A percentile compares a stretch with the other conserved stretches of the same genome.
phyloP scores from a whole-genome alignment of 805 yeast genomes.

The Candida maris region DNA sequence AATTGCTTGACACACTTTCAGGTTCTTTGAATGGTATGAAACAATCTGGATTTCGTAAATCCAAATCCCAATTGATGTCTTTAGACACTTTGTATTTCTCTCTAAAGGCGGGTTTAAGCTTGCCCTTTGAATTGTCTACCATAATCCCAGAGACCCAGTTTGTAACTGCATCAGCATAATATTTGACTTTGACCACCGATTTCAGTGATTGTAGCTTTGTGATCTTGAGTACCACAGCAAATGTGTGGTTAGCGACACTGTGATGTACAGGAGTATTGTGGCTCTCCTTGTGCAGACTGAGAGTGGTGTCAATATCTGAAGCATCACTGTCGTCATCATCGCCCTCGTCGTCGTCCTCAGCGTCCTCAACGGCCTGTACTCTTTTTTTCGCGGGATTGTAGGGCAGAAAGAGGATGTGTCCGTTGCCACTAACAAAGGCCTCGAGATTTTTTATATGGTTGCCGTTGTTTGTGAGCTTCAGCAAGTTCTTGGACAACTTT shows the following conservation, averaged over 20 bases:
- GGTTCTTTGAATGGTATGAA: constrained; percentile 30
- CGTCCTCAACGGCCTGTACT: constrained; percentile 21
- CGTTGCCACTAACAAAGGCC: constrained; percentile 30
- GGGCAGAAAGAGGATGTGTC: constrained; percentile 33
- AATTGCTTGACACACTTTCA: constrained; percentile 3
- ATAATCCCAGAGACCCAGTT: constrained; percentile 39
- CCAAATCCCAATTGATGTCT: constrained; percentile 42
- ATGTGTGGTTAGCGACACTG: constrained; percentile 41
- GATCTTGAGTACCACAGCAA: constrained; percentile 47
- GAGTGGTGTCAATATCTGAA: constrained; percentile 10
- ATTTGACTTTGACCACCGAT: constrained; percentile 37
- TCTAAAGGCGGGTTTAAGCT: constrained; percentile 37
- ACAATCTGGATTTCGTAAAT: constrained; percentile 36
- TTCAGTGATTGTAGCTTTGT: constrained; percentile 37
- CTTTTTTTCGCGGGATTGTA: constrained; percentile 31
- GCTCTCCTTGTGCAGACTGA: constrained; percentile 2
- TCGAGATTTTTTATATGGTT: constrained; percentile 16
- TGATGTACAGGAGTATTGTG: constrained; percentile 14
- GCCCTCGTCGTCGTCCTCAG: constrained; percentile 24
- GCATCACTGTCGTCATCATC: constrained; percentile 22
- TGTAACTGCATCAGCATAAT: constrained; percentile 40
- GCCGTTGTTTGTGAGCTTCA: constrained; percentile 7
- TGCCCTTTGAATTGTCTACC: constrained; percentile 39
- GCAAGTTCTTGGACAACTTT: constrained; percentile 11
- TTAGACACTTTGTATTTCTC: constrained; percentile 41